Evolutionary conservation across 441 rosid species (phyloP), one percentile per base, ranked within the genome.

Genomic region (Gossypium laxum): DNA sequence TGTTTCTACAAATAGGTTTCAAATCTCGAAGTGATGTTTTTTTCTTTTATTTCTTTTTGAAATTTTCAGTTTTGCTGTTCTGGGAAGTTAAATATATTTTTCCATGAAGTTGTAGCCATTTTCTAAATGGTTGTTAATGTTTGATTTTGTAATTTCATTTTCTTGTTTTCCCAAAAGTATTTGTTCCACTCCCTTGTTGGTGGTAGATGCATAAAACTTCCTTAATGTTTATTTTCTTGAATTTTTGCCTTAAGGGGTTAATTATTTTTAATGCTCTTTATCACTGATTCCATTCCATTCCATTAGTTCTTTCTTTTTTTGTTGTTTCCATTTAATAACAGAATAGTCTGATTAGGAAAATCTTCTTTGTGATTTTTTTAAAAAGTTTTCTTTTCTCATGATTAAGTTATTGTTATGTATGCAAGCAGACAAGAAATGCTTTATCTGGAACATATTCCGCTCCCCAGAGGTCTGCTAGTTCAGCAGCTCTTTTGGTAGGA

Each of bases 391-490:
- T 58, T 52, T 48, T 8, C 47, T 8, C 6, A 17, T 34, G 32
- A 18, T 19, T 62, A 38, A 54, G 48, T 38, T 30, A 61, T 72
- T 30, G 6, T 57, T 30, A 71, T 79, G 64, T 56, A 78, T 28
- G 30, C 71, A 71, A 77, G 87, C 94, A 96, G 99, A 93, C 99
- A 50, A 87, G 99, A 82, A 96, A 93, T 86, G 99, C 98, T 79
- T 81, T 96, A 62, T 96, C 99, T 28, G 98, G 98, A 79, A 93
- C 99, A 12, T 96, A 90, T 84, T 96, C 99, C 69, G 99, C 99
- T 69, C 99, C 99, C 12, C 99, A 96, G 80, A 86, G 98, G 81
- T 96, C 99, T 64, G 99, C 99, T 74, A 96, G 98, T 83, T 96
- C 99, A 71, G 91, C 97, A 51, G 98, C 97, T 79, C 98, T 96